Evolutionary conservation across 257 asterid species (phyloP).

Genomic region (Nicotiana knightiana): DNA sequence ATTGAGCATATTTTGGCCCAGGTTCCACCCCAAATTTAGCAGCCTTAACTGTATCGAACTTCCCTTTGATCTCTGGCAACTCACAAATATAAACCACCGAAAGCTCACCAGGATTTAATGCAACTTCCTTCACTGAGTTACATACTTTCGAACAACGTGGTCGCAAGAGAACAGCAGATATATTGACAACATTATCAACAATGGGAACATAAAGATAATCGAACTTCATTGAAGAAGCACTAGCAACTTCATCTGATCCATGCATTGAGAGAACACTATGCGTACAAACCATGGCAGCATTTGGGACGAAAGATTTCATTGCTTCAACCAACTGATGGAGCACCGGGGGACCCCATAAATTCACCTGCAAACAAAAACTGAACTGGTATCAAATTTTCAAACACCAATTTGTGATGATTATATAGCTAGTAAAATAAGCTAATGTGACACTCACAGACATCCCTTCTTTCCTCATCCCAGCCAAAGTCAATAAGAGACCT

Average conservation of each 20-base stretch:
- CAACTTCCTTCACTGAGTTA: neutral
- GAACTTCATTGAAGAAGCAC: neutral
- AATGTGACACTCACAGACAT: conserved; percentile 54
- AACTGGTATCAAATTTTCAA: neutral
- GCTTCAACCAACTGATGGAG: conserved; percentile 69
- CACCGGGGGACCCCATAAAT: conserved; percentile 85
- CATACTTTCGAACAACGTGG: conserved; percentile 31
- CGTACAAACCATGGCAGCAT: conserved; percentile 74
- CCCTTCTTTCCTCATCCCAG: conserved; percentile 81
- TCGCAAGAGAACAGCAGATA: conserved; percentile 65
- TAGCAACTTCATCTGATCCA: neutral
- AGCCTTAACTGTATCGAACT: conserved; percentile 70
- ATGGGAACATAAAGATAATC: conserved; percentile 52
- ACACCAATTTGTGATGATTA: neutral
- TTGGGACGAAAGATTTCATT: conserved; percentile 76
- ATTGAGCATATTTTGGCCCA: conserved; percentile 76
- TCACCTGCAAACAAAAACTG: conserved; percentile 43
- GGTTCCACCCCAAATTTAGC: conserved; percentile 63
- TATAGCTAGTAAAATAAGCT: neutral
- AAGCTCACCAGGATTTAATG: conserved; percentile 54
- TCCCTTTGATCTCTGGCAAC: conserved; percentile 80
- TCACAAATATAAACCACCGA: conserved; percentile 79
- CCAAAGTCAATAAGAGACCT: conserved; percentile 92
- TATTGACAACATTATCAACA: conserved; percentile 71
- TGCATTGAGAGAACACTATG: conserved; percentile 32